A percentile compares a stretch with the other conserved stretches of the same genome.
phyloP scores from a whole-genome alignment of 768 basidiomycete species.

The Trichaptum fuscoviolaceum region DNA sequence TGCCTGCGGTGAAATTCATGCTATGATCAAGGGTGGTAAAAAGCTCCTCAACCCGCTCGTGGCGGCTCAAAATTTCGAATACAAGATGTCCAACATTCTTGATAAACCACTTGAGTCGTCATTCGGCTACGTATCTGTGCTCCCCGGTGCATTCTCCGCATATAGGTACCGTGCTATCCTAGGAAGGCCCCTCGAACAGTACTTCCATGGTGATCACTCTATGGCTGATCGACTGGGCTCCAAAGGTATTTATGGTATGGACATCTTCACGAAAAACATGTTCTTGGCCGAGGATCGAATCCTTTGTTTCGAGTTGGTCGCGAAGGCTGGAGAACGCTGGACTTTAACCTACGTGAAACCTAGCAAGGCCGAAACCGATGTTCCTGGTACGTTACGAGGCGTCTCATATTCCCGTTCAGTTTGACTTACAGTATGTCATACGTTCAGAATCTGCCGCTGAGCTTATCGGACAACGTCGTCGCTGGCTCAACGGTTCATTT shows the following conservation, averaged over 20 bases:
- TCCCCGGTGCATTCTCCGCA: constrained; percentile 95
- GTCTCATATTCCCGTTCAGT: no score
- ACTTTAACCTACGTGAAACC: constrained; percentile 91
- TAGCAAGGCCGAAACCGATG: constrained; percentile 93
- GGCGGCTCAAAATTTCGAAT: constrained; percentile 96
- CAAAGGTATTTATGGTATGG: constrained; percentile 96
- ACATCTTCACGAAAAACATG: constrained; percentile 95
- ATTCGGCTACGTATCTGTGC: constrained; percentile 92
- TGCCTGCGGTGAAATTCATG: constrained; percentile 93
- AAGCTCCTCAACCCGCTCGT: constrained; percentile 90
- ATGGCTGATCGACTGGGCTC: constrained; percentile 87
- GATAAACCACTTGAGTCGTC: constrained; percentile 94
- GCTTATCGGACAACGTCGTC: constrained; percentile 90
- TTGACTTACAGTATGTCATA: neutral
- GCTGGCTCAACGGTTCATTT: constrained; percentile 96
- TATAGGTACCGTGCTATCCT: constrained; percentile 92
- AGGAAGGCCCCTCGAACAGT: constrained; percentile 81
- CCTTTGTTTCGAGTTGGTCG: constrained; percentile 93
- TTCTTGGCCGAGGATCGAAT: constrained; percentile 93
- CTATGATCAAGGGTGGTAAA: constrained; percentile 90
- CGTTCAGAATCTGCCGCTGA: constrained; percentile 72
- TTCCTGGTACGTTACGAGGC: constrained; percentile 40
- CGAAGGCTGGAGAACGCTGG: constrained; percentile 85
- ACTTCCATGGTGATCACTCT: constrained; percentile 85
- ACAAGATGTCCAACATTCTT: constrained; percentile 97